phyloP scores from a whole-genome alignment of 2,329 filamentous ascomycete species.

The Pestalotiopsis fici region DNA sequence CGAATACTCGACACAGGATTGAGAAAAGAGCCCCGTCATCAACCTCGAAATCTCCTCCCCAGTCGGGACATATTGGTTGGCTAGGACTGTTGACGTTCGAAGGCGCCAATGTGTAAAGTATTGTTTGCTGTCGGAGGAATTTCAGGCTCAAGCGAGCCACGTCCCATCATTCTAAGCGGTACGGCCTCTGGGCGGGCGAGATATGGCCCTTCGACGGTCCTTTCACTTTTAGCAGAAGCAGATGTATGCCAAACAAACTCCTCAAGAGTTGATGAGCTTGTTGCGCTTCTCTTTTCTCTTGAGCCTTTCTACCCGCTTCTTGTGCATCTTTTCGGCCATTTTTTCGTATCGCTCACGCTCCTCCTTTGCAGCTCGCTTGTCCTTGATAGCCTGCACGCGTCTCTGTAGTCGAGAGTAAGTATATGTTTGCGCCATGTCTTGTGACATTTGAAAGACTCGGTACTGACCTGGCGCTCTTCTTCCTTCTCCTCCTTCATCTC shows the following conservation, averaged over 20 bases:
- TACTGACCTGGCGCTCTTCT: conserved; percentile 72
- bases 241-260: background rate
- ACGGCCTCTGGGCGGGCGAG: background rate
- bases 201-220: background rate
- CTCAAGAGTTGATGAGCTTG: conserved; percentile 72
- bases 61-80: background rate
- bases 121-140: background rate
- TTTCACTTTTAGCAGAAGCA: background rate
- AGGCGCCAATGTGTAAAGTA: background rate
- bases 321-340: conserved; percentile 97
- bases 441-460: background rate
- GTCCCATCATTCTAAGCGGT: background rate
- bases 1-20: background rate
- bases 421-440: background rate
- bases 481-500: conserved; percentile 97
- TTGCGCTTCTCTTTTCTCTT: conserved; percentile 97
- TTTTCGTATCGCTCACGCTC: conserved; percentile 92
- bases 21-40: background rate
- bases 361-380: conserved; percentile 84
- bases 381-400: conserved; percentile 77
- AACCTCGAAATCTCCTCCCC: background rate
- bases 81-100: background rate
- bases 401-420: conserved; percentile 48
- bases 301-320: conserved; percentile 87
- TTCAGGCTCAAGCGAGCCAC: background rate